These are phyloP conservation scores for Phaseolus coccineus DNA, from an alignment of 331 rosid genomes.

Conservation along the genomic window DNA sequence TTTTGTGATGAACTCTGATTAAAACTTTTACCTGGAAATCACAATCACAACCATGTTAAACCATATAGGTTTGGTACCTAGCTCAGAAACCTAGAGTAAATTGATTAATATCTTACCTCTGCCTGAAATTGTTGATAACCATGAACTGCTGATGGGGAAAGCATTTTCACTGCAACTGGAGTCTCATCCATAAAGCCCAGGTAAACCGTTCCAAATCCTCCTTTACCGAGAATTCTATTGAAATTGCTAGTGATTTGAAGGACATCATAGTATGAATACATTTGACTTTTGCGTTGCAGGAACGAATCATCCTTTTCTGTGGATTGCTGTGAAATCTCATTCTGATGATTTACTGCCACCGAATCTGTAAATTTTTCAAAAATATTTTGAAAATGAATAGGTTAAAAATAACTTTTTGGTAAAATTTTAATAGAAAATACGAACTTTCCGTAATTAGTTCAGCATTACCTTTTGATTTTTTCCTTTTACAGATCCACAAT, in stretches of 20 bases:
- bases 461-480: background rate
- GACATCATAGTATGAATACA: slow-evolving; percentile 14
- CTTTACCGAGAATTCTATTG: slow-evolving; percentile 45
- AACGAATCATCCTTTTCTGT: background rate
- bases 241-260: slow-evolving; percentile 54
- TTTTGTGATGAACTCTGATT: slow-evolving; percentile 61
- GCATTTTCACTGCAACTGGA: slow-evolving; percentile 60
- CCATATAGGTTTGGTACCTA: background rate
- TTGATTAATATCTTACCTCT: slow-evolving; percentile 44
- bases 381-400: background rate
- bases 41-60: background rate
- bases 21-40: slow-evolving; percentile 54
- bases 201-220: slow-evolving; percentile 66
- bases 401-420: background rate
- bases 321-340: background rate
- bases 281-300: background rate
- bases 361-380: background rate
- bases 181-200: slow-evolving; percentile 40
- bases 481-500: background rate
- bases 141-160: slow-evolving; percentile 53
- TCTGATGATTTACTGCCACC: background rate
- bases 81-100: background rate
- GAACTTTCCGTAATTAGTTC: background rate
- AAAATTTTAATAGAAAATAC: background rate
- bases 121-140: slow-evolving; percentile 60